Evolutionary conservation across 2,329 filamentous ascomycete species (phyloP), one percentile per base, ranked within the genome.

Genomic region (Penicillium concentricum): DNA sequence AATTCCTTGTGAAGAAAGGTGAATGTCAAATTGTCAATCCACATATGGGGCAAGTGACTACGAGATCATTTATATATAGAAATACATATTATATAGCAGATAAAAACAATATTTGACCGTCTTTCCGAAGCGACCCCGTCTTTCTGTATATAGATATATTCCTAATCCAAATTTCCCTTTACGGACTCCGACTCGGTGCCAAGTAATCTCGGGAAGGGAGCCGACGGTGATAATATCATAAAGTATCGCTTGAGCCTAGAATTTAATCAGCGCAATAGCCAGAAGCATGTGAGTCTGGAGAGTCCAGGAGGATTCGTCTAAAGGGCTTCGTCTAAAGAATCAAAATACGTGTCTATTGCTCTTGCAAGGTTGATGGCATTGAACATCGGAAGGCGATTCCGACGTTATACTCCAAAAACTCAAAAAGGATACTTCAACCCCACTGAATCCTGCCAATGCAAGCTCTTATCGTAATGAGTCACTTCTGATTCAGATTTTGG

Each of bases 381-480:
- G 3, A 24, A 24, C 8, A 6, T 54, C 45, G 52, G 45, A 41
- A 22, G 20, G 9, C 30, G 15, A 28, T 43, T 2, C 52, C 52
- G 45, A 54, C 13, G 24, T 42, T n/a, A n/a, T n/a, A 44, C 16
- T 5, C 24, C 22, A 26, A 20, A 26, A 5, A 26, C 34, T 41
- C n/a, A n/a, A 37, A 37, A 1, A 26, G 24, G 22, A 35, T 16
- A 28, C 30, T 30, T n/a, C n/a, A n/a, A 9, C 47, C 41, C 48
- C 47, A 39, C 53, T 26, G 5, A 26, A 28, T 54, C 37, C 42
- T 18, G 8, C 28, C 52, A 52, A 52, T 32, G 35, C 35, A 52
- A 46, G 28, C 41, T 18, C n/a, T 37, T 24, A 42, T 43, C 44
- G 16, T 15, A 18, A 42, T 56, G 41, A 56, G 34, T 51, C 53